Evolutionary conservation across 345 rosid genomes (phyloP).

Genomic region (Citrus medica): DNA sequence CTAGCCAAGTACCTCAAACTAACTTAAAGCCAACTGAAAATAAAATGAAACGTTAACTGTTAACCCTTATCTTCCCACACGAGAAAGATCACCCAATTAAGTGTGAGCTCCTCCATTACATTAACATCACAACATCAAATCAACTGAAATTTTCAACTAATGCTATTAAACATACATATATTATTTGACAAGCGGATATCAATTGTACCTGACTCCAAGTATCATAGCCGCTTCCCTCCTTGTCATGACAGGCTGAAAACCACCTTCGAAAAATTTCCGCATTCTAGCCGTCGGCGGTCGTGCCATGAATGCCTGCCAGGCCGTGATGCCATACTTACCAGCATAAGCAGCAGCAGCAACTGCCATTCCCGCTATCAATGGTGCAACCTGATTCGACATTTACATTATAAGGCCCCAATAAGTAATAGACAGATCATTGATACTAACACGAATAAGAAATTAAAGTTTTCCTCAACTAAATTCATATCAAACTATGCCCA

Average conservation of each 20-base stretch:
- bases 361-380: slow-evolving; percentile 67
- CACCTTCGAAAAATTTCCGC: slow-evolving; percentile 71
- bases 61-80: not conserved
- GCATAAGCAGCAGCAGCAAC: slow-evolving; percentile 88
- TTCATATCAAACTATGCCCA: not conserved
- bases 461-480: not conserved
- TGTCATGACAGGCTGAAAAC: slow-evolving; percentile 71
- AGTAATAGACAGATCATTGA: not conserved
- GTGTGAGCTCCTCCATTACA: not conserved
- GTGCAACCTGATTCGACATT: slow-evolving; percentile 45
- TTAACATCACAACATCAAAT: not conserved
- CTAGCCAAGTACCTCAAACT: not conserved
- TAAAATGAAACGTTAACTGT: too few relatives aligned
- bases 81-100: not conserved
- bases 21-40: not conserved
- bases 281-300: slow-evolving; percentile 53
- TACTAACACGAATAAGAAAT: not conserved
- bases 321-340: slow-evolving; percentile 65
- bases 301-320: slow-evolving; percentile 89
- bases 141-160: not conserved
- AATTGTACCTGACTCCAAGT: slow-evolving; percentile 69
- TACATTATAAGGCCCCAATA: not conserved
- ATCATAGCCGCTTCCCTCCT: slow-evolving; percentile 83
- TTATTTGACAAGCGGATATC: not conserved
- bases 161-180: not conserved